Evolutionary conservation across 306 rosid genomes (phyloP), one percentile per base, ranked within the genome.

Genomic region (Begonia fuchsioides): DNA sequence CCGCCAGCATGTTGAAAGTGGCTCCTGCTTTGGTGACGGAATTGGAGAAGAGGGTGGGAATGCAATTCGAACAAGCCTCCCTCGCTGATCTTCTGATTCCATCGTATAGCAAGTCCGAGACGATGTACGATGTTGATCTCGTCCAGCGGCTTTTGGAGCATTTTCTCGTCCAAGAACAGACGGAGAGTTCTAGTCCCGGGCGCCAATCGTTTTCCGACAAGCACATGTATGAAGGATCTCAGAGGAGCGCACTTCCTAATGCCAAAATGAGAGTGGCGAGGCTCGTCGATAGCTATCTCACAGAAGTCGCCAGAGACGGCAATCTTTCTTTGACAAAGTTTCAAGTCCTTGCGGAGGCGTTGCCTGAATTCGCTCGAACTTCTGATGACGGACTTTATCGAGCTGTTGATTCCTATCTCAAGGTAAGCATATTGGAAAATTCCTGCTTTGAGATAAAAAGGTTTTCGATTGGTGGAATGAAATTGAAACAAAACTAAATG

Each of bases 361-460:
- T 92, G 78, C 98, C 98, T 15, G 98, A 92, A 50, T 77, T 93
- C 46, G 96, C 98, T 52, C 70, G 98, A 71, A 82, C 84, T 58
- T 85, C 93, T 9, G 98, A 92, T 54, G 98, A 92, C 63, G 98
- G 98, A 65, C 96, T 85, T 54, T 92, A 92, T 63, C 77, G 98
- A 69, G 98, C 98, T 6, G 66, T 92, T 41, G 98, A 92, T 70
- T 92, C 94, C 51, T 92, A 92, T 65, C 94, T 92, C 7, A 92
- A 85, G 94, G 98, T 85, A 73, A 70, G 13, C 35, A 9, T 43
- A 8, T 16, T 44, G 15, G 6, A 7, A 26, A 10, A 55, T 3
- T 55, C 9, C 11, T 44, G 20, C 1, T 26, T 26, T 26, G 35
- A 26, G 35, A 26, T 26, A 26, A 26, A 26, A 4, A 26, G 35